Evolutionary conservation across 352 stramenopile genomes (phyloP).

Genomic region (Pelagophyceae sp.): DNA sequence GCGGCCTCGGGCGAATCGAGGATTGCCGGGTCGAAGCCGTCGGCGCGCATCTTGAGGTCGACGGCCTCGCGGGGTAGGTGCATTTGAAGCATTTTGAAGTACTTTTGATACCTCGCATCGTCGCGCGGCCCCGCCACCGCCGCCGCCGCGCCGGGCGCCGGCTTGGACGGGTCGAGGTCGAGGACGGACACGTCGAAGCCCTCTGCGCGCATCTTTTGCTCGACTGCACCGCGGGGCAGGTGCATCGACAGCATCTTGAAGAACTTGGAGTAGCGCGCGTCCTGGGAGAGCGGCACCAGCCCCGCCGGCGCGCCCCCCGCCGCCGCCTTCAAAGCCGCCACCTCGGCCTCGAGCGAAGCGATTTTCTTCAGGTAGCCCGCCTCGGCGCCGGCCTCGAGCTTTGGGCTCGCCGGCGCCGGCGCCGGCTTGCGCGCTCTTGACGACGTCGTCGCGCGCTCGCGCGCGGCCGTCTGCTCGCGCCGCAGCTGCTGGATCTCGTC

Average conservation of each 20-base stretch:
- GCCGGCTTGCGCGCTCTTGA: too few species aligned
- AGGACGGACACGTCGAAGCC: constrained; percentile 75
- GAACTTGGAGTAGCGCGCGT: constrained; percentile 83
- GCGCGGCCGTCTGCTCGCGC: too few species aligned
- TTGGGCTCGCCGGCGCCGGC: too few species aligned
- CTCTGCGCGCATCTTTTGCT: constrained; percentile 86
- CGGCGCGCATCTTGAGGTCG: constrained; percentile 84
- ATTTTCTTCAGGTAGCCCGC: too few species aligned
- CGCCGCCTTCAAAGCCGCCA: background rate
- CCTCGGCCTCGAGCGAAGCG: too few species aligned
- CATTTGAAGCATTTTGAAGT: constrained; percentile 91
- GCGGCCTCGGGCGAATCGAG: constrained; percentile 76
- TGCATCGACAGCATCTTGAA: constrained; percentile 87
- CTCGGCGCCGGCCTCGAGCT: too few species aligned
- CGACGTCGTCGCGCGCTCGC: too few species aligned
- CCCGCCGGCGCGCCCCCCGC: too few species aligned
- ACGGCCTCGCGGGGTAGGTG: constrained; percentile 82
- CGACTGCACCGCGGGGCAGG: constrained; percentile 77
- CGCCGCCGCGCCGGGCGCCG: background rate
- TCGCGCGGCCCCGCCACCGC: too few species aligned
- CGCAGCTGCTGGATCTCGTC: too few species aligned
- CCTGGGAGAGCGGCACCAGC: too few species aligned
- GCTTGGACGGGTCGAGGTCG: constrained; percentile 40
- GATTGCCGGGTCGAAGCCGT: constrained; percentile 73
- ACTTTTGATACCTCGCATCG: constrained; percentile 61